Base-by-base conservation (phyloP, 2,329 filamentous ascomycete species). In the Fusarium phyllophilum region DNA sequence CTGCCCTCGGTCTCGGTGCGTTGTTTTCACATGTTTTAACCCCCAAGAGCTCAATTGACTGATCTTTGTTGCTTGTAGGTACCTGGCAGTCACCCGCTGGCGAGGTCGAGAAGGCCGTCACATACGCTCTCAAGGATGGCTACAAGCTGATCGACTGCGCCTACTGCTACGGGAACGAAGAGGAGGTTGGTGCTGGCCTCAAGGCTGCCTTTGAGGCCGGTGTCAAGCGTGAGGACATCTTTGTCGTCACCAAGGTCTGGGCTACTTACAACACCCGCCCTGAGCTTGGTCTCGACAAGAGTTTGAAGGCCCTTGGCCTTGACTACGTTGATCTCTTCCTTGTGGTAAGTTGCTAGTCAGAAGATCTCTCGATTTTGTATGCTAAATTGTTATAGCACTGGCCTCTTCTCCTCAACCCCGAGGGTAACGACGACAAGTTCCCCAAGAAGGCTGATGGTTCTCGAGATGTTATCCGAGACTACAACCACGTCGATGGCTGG, bases 161-260 rank as follows among this genome's bases (percentile, higher is more conserved):
- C 11, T 94, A 92, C 85, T 92, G 91, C 84, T 94, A 94, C 83
- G 91, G 87, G 76, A 95, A 97, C 82, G 94, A 97, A 83, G 88
- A 92, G 54, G 93, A 96, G 82, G 94, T 97, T 22, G 94, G 94
- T 72, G 85, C 91, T 79, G 94, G 93, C 15, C 88, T 97, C 61
- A 89, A 90, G 80, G 91, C 93, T 63, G 94, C 92, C 36, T 90
- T 96, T 78, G 86, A 85, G 33, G 84, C 89, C 10, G 93, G 93
- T 31, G 86, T 93, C 77, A 93, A 92, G 87, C 89, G 94, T 70
- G 89, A 93, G 81, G 93, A 97, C 66, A 84, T 97, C 70, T 97
- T 96, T 84, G 89, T 97, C 67, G 93, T 94, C 62, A 94, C 91
- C 78, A 97, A 97, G 87, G 88, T 95, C 42, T 97, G 94, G 93